Evolutionary conservation across 306 rosid species (phyloP).

Genomic region (Prinsepia uniflora): DNA sequence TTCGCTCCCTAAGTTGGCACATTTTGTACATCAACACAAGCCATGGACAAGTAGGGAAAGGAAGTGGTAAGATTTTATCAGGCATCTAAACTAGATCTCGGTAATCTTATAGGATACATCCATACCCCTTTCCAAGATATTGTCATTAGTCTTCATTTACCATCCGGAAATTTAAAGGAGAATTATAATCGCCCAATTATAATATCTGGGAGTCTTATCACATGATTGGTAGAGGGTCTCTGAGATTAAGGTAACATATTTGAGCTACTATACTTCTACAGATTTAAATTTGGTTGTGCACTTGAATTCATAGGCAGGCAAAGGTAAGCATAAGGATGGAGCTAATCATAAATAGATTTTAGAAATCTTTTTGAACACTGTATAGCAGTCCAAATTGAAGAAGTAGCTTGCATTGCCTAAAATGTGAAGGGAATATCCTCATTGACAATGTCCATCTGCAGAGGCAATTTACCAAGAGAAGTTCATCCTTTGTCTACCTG

Average conservation of each 20-base stretch:
- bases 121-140: not conserved
- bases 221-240: too few relatives aligned
- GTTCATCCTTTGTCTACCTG: conserved; percentile 31
- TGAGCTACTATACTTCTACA: not conserved
- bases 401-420: conserved; percentile 2
- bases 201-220: not conserved
- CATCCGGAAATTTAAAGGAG: not conserved
- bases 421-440: conserved; percentile 4
- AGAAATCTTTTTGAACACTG: conserved; percentile 1
- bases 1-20: too few relatives aligned
- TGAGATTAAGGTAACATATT: too few relatives aligned
- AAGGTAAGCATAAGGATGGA: not conserved
- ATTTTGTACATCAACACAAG: too few relatives aligned
- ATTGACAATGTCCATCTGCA: conserved; percentile 23
- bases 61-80: not conserved
- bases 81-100: not conserved
- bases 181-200: not conserved
- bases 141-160: not conserved
- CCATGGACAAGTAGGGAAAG: not conserved
- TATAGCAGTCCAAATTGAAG: conserved; percentile 9
- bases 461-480: conserved; percentile 18
- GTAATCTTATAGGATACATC: not conserved
- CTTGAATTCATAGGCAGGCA: not conserved
- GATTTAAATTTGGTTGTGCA: not conserved
- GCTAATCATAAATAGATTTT: not conserved